These are phyloP conservation scores for Colletotrichum endophyticum DNA, from an alignment of 2,329 filamentous ascomycete genomes.

Conservation along the genomic window DNA sequence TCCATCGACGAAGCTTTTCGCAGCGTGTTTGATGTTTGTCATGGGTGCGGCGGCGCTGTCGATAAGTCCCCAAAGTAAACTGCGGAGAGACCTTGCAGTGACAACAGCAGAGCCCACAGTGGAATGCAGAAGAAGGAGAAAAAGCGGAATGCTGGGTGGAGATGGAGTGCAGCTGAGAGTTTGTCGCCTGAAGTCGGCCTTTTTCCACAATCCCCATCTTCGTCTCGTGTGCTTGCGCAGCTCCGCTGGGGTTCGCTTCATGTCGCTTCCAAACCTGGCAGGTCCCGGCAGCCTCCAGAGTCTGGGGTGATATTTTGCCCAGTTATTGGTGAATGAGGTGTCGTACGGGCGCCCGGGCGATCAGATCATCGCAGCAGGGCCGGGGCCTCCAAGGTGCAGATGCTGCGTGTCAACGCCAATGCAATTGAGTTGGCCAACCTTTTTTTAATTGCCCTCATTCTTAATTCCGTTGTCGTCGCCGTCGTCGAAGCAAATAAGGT, in stretches of 20 bases:
- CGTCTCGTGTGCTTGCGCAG: conserved; percentile 11
- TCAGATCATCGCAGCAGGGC: conserved; percentile 13
- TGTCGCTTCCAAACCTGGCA: conserved; percentile 1
- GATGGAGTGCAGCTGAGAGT: background rate
- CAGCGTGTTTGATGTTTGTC: conserved; percentile 9
- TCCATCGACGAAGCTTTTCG: conserved; percentile 4
- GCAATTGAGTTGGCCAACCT: background rate
- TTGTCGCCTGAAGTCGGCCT: background rate
- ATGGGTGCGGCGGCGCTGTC: background rate
- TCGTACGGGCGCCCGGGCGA: conserved; percentile 1
- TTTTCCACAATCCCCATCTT: background rate
- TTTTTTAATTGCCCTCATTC: background rate
- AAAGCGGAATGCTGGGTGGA: conserved; percentile 2
- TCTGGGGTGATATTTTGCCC: background rate
- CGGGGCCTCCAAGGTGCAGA: background rate
- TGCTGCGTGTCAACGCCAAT: conserved; percentile 10
- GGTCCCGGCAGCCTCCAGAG: background rate
- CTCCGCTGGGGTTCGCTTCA: conserved; percentile 3
- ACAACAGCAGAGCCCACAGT: background rate
- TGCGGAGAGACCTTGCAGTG: background rate
- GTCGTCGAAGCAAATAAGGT: background rate
- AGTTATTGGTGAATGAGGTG: background rate
- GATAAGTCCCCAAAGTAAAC: background rate
- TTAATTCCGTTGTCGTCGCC: background rate
- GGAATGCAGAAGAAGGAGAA: background rate